Evolutionary conservation across 2,329 filamentous ascomycete species (phyloP).

Genomic region (Alternaria sp.): DNA sequence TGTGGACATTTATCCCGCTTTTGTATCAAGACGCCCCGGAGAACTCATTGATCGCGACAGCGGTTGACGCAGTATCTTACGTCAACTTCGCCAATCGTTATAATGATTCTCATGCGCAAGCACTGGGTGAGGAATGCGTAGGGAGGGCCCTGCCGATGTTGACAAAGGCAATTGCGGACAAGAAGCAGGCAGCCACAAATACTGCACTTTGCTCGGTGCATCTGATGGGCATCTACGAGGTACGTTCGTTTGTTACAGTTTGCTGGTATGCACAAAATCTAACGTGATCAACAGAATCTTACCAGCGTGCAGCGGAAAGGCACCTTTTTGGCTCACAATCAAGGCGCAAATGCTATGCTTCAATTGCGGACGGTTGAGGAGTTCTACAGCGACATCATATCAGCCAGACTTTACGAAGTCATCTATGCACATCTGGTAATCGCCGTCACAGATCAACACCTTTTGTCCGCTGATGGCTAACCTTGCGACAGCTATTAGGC

Average conservation of each 20-base stretch:
- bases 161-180: constrained; percentile 31
- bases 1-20: constrained; percentile 36
- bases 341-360: constrained; percentile 37
- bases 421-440: constrained; percentile 35
- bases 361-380: constrained; percentile 33
- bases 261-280: neutral
- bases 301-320: constrained; percentile 25
- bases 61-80: constrained; percentile 36
- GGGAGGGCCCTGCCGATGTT: constrained; percentile 30
- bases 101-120: constrained; percentile 29
- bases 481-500: constrained; percentile 29
- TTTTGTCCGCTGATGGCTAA: constrained; percentile 13
- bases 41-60: constrained; percentile 30
- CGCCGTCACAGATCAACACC: neutral
- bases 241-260: neutral
- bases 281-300: constrained; percentile 24
- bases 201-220: constrained; percentile 35
- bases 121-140: constrained; percentile 30
- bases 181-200: constrained; percentile 26
- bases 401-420: constrained; percentile 36
- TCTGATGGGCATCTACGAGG: constrained; percentile 40
- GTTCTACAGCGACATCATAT: constrained; percentile 31
- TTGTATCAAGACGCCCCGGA: constrained; percentile 28
- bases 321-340: constrained; percentile 32
- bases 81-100: constrained; percentile 37